Evolutionary conservation across 805 yeast species (phyloP).

Genomic region (Huiozyma sinensis): DNA sequence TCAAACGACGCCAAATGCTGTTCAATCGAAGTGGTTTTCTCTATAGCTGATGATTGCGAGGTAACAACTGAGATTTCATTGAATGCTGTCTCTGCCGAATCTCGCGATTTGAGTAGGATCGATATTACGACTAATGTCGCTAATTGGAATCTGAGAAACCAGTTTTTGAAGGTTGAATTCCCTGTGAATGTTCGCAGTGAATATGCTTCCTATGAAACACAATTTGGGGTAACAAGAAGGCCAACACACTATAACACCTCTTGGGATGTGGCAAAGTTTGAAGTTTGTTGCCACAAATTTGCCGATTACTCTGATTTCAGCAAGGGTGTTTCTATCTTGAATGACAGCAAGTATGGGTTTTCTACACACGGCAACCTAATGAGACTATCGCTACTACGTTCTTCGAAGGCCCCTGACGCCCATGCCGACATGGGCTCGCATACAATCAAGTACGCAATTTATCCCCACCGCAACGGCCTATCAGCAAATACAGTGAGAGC

Average conservation of each 20-base stretch:
- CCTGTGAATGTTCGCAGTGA: constrained; percentile 77
- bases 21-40: constrained; percentile 51
- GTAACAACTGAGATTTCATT: constrained; percentile 63
- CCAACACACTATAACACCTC: constrained; percentile 92
- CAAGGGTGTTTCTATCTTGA: constrained; percentile 79
- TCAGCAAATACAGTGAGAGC: constrained; percentile 54
- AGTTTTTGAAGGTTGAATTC: constrained; percentile 88
- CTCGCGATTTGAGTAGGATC: constrained; percentile 33
- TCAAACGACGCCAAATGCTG: constrained; percentile 43
- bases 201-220: constrained; percentile 81
- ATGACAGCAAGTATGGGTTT: constrained; percentile 85
- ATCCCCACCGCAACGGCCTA: constrained; percentile 70
- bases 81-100: constrained; percentile 33
- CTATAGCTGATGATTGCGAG: constrained; percentile 45
- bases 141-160: constrained; percentile 75
- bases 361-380: constrained; percentile 87
- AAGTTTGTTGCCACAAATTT: constrained; percentile 88
- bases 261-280: constrained; percentile 96
- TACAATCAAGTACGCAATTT: constrained; percentile 67
- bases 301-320: constrained; percentile 81
- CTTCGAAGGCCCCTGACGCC: constrained; percentile 92
- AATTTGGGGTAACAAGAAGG: constrained; percentile 81
- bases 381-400: constrained; percentile 75
- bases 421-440: constrained; percentile 90
- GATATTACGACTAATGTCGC: constrained; percentile 52